A percentile compares a stretch with the other conserved stretches of the same genome.
phyloP scores from a whole-genome alignment of 805 yeast species.

The Candida arabinofermentans region DNA sequence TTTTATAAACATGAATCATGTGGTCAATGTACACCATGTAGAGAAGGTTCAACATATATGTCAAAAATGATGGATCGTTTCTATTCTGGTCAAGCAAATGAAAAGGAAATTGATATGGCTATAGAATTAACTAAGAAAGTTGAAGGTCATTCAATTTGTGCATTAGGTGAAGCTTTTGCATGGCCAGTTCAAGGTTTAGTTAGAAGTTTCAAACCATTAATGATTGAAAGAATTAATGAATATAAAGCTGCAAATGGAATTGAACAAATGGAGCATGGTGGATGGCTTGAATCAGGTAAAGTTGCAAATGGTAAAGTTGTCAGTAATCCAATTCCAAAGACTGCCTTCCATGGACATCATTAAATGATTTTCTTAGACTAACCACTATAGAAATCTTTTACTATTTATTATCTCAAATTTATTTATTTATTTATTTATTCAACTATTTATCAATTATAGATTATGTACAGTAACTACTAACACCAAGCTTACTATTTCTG shows the following conservation, averaged over 20 bases:
- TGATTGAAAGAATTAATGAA: constrained; percentile 69
- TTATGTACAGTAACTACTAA: too few relatives aligned
- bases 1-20: constrained; percentile 91
- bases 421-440: constrained; percentile 7
- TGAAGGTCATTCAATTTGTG: constrained; percentile 91
- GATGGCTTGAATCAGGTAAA: constrained; percentile 65
- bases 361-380: constrained; percentile 5
- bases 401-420: constrained; percentile 3
- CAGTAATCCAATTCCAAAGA: constrained; percentile 52
- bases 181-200: constrained; percentile 93
- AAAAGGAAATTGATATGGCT: constrained; percentile 79
- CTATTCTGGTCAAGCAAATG: constrained; percentile 72
- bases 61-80: constrained; percentile 81
- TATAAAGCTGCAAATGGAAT: constrained; percentile 46
- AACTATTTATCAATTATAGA: neutral
- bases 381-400: neutral
- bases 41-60: constrained; percentile 90
- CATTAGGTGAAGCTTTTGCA: constrained; percentile 89
- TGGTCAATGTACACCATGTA: constrained; percentile 93
- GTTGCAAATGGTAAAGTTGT: constrained; percentile 61
- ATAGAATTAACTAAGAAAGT: constrained; percentile 80
- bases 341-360: constrained; percentile 31
- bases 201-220: constrained; percentile 77
- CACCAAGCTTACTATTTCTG: too few relatives aligned
- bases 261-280: constrained; percentile 52